Base-by-base conservation (phyloP, 495 filamentous ascomycete species). In the Neurospora sp. region DNA sequence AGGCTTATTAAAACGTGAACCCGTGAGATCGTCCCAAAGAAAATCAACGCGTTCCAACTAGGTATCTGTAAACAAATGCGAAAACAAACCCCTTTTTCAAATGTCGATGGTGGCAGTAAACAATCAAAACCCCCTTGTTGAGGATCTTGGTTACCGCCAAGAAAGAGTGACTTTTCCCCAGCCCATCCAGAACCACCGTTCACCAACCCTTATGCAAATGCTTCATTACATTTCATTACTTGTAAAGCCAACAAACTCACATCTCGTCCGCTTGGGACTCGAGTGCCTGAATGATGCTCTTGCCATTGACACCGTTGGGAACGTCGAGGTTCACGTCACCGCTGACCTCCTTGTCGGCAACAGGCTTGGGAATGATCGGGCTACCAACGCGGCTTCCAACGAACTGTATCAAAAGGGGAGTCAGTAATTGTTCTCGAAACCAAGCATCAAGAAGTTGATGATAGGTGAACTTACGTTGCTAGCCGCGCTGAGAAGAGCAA, bases 401-500 rank as follows among this genome's bases (percentile, higher is more conserved):
- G 74, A 92, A 91, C 89, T 91, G 71, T 45, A 76, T n/a, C 65
- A 74, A 42, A 70, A 40, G 10, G 10, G 48, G 22, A 59, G 37
- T 72, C 44, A 41, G 72, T 78, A 61, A 73, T 68, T 72, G 74
- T 68, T 31, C 39, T 27, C 61, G 37, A 48, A 6, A 53, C n/a
- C 35, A 16, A 40, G 70, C 10, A 31, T 17, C 4, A 22, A 2
- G n/a, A 8, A 40, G 10, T 38, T 3, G 40, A 39, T 27, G 39
- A 59, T 71, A 70, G 27, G 20, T 69, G 44, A 69, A 87, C 92
- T 88, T 87, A 96, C 94, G 76, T 91, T 96, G 83, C 89, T 92
- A 40, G 96, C 96, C 40, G 96, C 96, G 71, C 89, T 90, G 77
- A 99, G 84, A 65, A 98, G 85, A 48, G 96, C 95, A 79, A 94